Base-by-base conservation (phyloP, 2,329 filamentous ascomycete species). In the Penicillium griseofulvum region DNA sequence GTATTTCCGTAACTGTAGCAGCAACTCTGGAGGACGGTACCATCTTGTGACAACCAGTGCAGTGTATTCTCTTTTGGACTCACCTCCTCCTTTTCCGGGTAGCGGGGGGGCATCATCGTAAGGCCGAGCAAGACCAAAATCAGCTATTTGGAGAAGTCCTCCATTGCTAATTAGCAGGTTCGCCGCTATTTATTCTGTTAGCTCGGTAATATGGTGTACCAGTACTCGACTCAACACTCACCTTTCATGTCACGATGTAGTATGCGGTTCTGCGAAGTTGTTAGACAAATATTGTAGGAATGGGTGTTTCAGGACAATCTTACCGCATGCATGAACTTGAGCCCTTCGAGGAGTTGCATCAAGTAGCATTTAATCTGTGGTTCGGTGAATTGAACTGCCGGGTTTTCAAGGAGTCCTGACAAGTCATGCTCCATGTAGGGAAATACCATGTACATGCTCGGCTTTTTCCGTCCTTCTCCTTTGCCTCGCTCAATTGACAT, bases 381-480 rank as follows among this genome's bases (percentile, higher is more conserved):
- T 68, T 92, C 87, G 46, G 88, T 89, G 68, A 99, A 93, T 38
- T 84, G 83, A 37, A 99, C 92, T 7, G 87, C 86, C 10, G 93
- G 93, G 67, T 99, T 99, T 73, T 97, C 94, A 66, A 99, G 86
- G 29, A 99, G 84, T 42, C 94, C 94, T 9, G 93, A 96, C n/a
- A 99, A 83, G 75, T 99, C 94, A 76, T 99, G 94, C 66, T 97
- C 92, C 91, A 97, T 97, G 74, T 99, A 99, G 7, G 93, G 94
- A 42, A 88, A 97, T 49, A 96, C 93, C 94, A 99, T 99, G 76
- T 97, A 97, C 81, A 99, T 91, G 65, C 92, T 92, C 68, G 73
- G 81, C 76, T 78, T 83, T 74, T 90, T 91, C 64, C 87, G 84
- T 74, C 90, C 90, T 71, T 93, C 89, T 65, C 84, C 85, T 69